Percentiles rank a stretch among this genome's conserved stretches.
phyloP scores from a whole-genome alignment of 306 rosid genomes.

The Prinsepia uniflora region DNA sequence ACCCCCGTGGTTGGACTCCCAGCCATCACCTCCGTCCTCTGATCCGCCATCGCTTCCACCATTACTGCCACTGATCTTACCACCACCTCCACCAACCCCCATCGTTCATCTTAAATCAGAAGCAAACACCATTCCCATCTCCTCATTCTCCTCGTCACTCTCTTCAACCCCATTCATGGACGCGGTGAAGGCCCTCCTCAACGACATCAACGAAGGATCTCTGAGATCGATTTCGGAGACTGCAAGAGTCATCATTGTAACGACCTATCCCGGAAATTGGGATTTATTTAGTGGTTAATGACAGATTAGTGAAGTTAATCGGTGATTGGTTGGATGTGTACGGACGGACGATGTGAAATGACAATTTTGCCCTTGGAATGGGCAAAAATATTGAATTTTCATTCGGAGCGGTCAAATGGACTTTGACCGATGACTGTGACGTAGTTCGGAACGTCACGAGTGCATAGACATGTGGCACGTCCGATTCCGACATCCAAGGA shows the following conservation, averaged over 20 bases:
- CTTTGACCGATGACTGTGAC: too few species aligned
- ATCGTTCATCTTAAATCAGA: conserved; percentile 28
- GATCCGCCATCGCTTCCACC: conserved; percentile 41
- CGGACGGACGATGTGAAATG: too few species aligned
- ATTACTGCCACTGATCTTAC: conserved; percentile 30
- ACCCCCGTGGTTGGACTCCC: conserved; percentile 52
- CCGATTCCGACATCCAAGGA: too few species aligned
- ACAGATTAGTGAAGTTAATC: too few species aligned
- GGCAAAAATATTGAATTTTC: too few species aligned
- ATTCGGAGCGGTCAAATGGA: too few species aligned
- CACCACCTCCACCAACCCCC: conserved; percentile 38
- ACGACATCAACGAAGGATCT: conserved; percentile 20
- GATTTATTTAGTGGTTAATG: too few species aligned
- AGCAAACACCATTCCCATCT: not conserved
- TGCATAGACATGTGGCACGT: too few species aligned
- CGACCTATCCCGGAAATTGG: too few species aligned
- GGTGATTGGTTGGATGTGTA: too few species aligned
- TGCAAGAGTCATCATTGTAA: conserved; percentile 27
- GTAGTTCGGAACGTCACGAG: too few species aligned
- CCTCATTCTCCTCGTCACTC: conserved; percentile 31
- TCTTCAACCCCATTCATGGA: conserved; percentile 26
- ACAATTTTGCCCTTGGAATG: too few species aligned
- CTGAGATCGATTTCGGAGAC: conserved; percentile 31
- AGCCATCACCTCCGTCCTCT: conserved; percentile 48
- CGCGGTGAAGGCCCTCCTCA: conserved; percentile 27